phyloP scores from a whole-genome alignment of 2,329 filamentous ascomycete species.

The Dendryphion nanum region DNA sequence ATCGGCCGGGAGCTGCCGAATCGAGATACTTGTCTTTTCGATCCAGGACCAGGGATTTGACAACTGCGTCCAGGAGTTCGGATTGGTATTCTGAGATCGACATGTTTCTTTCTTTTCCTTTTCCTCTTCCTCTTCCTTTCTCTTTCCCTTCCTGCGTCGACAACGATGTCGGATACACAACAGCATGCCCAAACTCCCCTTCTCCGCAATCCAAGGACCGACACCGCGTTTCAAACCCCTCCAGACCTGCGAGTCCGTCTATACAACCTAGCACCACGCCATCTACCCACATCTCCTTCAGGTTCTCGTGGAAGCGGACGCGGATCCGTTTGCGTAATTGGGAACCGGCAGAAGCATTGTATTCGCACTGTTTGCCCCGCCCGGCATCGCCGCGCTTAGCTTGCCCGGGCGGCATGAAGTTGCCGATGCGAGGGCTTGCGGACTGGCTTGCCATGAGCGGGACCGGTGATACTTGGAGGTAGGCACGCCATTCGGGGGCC shows the following conservation, averaged over 20 bases:
- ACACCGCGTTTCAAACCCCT: constrained; percentile 25
- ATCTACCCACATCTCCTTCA: constrained; percentile 24
- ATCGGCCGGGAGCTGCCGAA: constrained; percentile 21
- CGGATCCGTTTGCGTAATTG: too few relatives aligned
- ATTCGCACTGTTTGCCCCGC: too few relatives aligned
- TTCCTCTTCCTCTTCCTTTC: constrained; percentile 1
- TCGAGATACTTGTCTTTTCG: constrained; percentile 32
- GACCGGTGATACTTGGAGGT: constrained; percentile 28
- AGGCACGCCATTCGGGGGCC: constrained; percentile 28
- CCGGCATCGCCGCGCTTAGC: constrained; percentile 13
- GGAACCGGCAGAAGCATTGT: too few relatives aligned
- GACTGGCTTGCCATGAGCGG: constrained; percentile 35
- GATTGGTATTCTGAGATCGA: too few relatives aligned
- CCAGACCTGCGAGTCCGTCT: constrained; percentile 23
- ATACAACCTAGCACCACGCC: constrained; percentile 23
- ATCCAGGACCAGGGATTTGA: constrained; percentile 26
- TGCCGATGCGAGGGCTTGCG: constrained; percentile 25
- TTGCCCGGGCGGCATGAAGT: constrained; percentile 27
- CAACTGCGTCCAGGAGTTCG: constrained; percentile 21
- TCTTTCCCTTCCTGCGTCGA: too few relatives aligned
- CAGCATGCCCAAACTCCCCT: constrained; percentile 13
- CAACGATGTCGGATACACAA: too few relatives aligned
- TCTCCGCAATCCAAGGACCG: constrained; percentile 22
- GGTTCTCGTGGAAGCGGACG: constrained; percentile 18
- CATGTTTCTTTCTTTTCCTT: constrained; percentile 9